Base-by-base conservation (phyloP, 1,284 basidiomycete genomes). In the Sporisorium scitamineum region DNA sequence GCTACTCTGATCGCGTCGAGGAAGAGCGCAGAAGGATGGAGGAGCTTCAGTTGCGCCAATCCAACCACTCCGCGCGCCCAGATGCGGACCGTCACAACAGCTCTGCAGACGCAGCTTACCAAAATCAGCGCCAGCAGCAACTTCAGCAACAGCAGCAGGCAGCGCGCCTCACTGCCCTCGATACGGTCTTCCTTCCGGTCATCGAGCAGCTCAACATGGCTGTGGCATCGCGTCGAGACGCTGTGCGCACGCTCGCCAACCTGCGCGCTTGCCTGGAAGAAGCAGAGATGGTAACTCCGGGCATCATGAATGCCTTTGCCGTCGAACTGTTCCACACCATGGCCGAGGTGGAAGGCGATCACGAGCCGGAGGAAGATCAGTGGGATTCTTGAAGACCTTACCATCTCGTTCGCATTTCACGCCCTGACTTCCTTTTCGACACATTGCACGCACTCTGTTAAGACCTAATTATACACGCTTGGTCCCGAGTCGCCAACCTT, bases 281-380 rank as follows among this genome's bases (percentile, higher is more conserved):
- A 44, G 80, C 78, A 11, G 81, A 83, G 61, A 54, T 63, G 53
- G 70, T 81, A n/a, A 82, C 80, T 18, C 78, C 80, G 1, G 81
- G 81, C 29, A 72, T 83, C 42, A 80, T 78, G 76, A 80, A 81
- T 52, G 81, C 81, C 7, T 80, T 83, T 66, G 80, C 80, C 4
- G 73, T 78, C n/a, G 81, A 83, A 54, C 50, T 83, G 29, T 83
- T 80, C 65, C 80, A 81, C 39, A 76, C 75, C 14, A 81, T 82
- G 77, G 75, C 74, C 37, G 78, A 78, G 47, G 70, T 72, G 8
- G 77, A 74, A 34, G 70, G 75, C 22, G 75, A 77, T 44, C 31
- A 70, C 8, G 69, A 71, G 54, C 64, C 58, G 14, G 78, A 78
- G 32, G 70, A 76, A 27, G 78, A 71, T 48, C 64, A 76, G 51